phyloP scores from a whole-genome alignment of 345 rosid species.

The Euphorbia peplus region DNA sequence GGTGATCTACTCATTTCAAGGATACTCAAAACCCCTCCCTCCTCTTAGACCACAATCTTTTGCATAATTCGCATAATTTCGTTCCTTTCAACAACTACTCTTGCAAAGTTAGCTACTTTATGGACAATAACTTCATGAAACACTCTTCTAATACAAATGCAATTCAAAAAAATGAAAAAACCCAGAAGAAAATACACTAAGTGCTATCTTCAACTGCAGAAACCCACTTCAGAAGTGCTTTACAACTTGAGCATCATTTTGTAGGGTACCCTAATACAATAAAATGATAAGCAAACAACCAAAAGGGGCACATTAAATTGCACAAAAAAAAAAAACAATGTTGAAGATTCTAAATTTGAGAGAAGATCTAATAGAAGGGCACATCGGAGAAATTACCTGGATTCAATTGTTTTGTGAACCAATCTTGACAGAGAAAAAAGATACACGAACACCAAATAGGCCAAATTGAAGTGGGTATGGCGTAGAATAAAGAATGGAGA shows the following conservation, averaged over 20 bases:
- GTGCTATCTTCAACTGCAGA: not conserved
- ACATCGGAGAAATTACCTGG: conserved; percentile 27
- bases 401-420: conserved; percentile 19
- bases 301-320: not conserved
- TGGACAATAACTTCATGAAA: conserved; percentile 10
- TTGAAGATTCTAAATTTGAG: not conserved
- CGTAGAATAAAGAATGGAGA: not conserved
- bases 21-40: conserved; percentile 20
- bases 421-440: conserved; percentile 20
- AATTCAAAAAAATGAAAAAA: conserved; percentile 20
- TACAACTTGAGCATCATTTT: not conserved
- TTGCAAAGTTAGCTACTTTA: not conserved
- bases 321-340: not conserved
- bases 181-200: conserved; percentile 4
- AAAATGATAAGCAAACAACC: not conserved
- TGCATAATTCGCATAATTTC: conserved; percentile 8
- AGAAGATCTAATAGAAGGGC: conserved; percentile 26
- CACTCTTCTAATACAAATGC: not conserved
- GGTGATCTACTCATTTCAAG: conserved; percentile 86
- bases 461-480: conserved; percentile 19
- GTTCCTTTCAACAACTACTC: too few species aligned
- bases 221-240: too few species aligned
- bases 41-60: conserved; percentile 23
- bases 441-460: conserved; percentile 14
- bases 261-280: not conserved